Conservation (phyloP, 2,329 filamentous ascomycete species). For the Proliferodiscus dingleyae region DNA sequence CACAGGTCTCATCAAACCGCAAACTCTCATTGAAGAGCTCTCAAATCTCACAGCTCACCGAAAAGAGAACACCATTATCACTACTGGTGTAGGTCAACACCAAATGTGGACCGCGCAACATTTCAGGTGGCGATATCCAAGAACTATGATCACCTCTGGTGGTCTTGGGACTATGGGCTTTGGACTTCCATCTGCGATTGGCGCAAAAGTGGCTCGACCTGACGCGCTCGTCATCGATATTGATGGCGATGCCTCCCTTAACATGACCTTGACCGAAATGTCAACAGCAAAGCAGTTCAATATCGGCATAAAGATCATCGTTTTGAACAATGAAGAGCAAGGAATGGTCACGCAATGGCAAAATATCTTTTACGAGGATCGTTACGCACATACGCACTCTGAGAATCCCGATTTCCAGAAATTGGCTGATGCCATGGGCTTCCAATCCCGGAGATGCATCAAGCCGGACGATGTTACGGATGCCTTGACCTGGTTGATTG, state of each 20-base stretch:
- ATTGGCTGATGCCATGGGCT: conserved; percentile 83
- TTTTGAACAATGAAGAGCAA: conserved; percentile 96
- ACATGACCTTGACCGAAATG: conserved; percentile 96
- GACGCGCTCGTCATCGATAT: conserved; percentile 72
- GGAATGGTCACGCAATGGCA: conserved; percentile 99
- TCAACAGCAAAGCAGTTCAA: conserved; percentile 92
- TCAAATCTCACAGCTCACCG: conserved; percentile 75
- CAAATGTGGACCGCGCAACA: conserved; percentile 99
- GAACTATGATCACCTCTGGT: conserved; percentile 93
- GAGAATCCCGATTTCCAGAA: conserved; percentile 95
- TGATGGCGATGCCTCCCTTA: conserved; percentile 97
- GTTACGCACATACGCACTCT: conserved; percentile 89
- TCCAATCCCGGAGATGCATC: conserved; percentile 66
- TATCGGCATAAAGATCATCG: conserved; percentile 91
- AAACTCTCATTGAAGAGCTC: conserved; percentile 85
- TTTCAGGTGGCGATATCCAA: conserved; percentile 88
- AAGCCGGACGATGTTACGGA: conserved; percentile 75
- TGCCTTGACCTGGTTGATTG: conserved; percentile 81
- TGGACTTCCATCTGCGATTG: conserved; percentile 90
- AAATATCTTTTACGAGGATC: conserved; percentile 92
- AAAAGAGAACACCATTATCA: conserved; percentile 81
- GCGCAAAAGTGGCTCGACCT: conserved; percentile 79
- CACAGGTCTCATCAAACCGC: conserved; percentile 84
- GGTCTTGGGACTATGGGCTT: conserved; percentile 95
- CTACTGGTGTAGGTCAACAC: conserved; percentile 94